Conservation (phyloP, 2,329 filamentous ascomycete species). For the Nigrospora sphaerica region DNA sequence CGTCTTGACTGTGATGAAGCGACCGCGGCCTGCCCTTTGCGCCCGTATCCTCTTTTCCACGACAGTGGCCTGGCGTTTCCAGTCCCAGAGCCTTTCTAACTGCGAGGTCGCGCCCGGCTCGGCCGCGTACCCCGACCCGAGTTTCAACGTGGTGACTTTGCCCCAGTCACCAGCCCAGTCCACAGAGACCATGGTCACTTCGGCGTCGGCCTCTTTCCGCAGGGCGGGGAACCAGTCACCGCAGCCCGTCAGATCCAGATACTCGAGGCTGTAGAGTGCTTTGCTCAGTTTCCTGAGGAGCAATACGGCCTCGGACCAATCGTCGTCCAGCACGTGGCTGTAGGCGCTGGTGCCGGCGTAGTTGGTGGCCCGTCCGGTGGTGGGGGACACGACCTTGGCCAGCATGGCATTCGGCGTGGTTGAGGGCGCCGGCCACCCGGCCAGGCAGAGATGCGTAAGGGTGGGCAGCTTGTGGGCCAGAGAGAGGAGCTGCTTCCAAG, state of each 20-base stretch:
- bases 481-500: slow-evolving; percentile 52
- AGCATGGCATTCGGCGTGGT: slow-evolving; percentile 47
- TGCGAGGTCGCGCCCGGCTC: slow-evolving; percentile 26
- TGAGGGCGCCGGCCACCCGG: slow-evolving; percentile 54
- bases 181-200: slow-evolving; percentile 28
- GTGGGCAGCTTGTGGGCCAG: slow-evolving; percentile 44
- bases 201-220: slow-evolving; percentile 30
- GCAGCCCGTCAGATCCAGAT: slow-evolving; percentile 55
- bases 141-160: slow-evolving; percentile 38
- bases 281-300: slow-evolving; percentile 48
- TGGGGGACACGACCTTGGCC: slow-evolving; percentile 36
- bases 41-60: slow-evolving; percentile 41
- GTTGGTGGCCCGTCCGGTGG: slow-evolving; percentile 33
- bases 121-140: slow-evolving; percentile 36
- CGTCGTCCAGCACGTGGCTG: slow-evolving; percentile 49
- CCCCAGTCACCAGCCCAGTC: slow-evolving; percentile 50
- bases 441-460: slow-evolving; percentile 54
- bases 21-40: slow-evolving; percentile 39
- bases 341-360: slow-evolving; percentile 51
- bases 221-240: slow-evolving; percentile 46
- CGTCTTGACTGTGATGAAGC: slow-evolving; percentile 41
- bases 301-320: slow-evolving; percentile 53
- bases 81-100: slow-evolving; percentile 23
- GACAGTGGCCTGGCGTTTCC: slow-evolving; percentile 27
- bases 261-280: slow-evolving; percentile 50